Percentiles rank a stretch among this genome's conserved stretches.
These are phyloP conservation scores for fission yeast (Schizosaccharomyces pombe) DNA, from an alignment of 805 yeast species.

Conservation along the genomic window DNA sequence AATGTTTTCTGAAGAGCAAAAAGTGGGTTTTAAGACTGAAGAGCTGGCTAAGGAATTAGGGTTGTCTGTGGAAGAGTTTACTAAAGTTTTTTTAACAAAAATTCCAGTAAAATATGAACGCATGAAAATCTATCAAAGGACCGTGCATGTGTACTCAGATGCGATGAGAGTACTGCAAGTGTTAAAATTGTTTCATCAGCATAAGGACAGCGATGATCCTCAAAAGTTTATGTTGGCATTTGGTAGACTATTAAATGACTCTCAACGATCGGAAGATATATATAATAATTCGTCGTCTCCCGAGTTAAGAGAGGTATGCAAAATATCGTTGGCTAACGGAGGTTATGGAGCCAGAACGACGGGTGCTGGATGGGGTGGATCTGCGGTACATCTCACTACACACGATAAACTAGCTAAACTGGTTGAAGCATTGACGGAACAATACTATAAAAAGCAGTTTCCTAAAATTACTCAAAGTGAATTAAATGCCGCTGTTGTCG, in stretches of 20 bases:
- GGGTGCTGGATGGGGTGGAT: constrained; percentile 66
- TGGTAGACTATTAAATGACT: constrained; percentile 34
- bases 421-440: constrained; percentile 22
- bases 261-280: constrained; percentile 30
- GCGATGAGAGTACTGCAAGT: constrained; percentile 34
- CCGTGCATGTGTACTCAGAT: constrained; percentile 41
- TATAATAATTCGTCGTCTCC: constrained; percentile 32
- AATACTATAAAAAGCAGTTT: constrained; percentile 27
- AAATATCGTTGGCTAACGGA: constrained; percentile 24
- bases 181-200: constrained; percentile 19
- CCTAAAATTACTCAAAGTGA: constrained; percentile 20
- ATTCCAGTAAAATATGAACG: constrained; percentile 30
- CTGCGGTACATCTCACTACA: constrained; percentile 36
- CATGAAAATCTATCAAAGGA: constrained; percentile 33
- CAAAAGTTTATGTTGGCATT: constrained; percentile 19
- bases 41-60: constrained; percentile 26
- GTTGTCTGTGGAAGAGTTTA: constrained; percentile 21
- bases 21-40: constrained; percentile 26
- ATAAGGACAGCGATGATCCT: constrained; percentile 12
- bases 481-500: background rate
- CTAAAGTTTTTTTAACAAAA: constrained; percentile 23
- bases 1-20: constrained; percentile 13
- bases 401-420: constrained; percentile 19
- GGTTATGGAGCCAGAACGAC: constrained; percentile 47
- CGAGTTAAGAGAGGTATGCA: constrained; percentile 13